A percentile compares a stretch with the other conserved stretches of the same genome.
phyloP scores from a whole-genome alignment of 2,329 filamentous ascomycete species.

The Pseudocercospora vitis region DNA sequence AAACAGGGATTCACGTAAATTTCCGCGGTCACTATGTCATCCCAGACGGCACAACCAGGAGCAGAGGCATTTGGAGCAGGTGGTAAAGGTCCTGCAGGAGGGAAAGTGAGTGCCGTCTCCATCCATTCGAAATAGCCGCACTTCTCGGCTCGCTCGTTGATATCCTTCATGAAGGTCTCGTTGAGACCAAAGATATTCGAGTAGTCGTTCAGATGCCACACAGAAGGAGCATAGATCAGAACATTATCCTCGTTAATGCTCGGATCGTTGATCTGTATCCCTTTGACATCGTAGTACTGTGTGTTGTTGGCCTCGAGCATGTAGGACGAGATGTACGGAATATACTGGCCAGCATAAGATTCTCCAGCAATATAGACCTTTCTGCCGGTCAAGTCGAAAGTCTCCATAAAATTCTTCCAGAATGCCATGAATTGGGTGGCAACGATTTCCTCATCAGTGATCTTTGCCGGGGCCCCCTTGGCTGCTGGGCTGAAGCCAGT shows the following conservation, averaged over 20 bases:
- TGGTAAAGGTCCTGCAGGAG: slow-evolving; percentile 31
- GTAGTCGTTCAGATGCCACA: slow-evolving; percentile 36
- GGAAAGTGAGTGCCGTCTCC: slow-evolving; percentile 47
- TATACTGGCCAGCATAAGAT: slow-evolving; percentile 31
- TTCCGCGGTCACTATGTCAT: slow-evolving; percentile 35
- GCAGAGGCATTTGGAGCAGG: slow-evolving; percentile 35
- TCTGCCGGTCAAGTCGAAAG: slow-evolving; percentile 52
- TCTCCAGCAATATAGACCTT: slow-evolving; percentile 46
- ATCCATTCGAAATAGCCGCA: slow-evolving; percentile 48
- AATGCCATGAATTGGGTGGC: slow-evolving; percentile 46
- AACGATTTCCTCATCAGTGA: slow-evolving; percentile 44
- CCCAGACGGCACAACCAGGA: slow-evolving; percentile 35
- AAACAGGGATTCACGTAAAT: slow-evolving; percentile 36
- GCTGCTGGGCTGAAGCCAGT: slow-evolving; percentile 42
- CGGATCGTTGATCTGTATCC: slow-evolving; percentile 39
- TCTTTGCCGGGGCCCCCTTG: slow-evolving; percentile 47
- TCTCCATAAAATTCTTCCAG: slow-evolving; percentile 53
- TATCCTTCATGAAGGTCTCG: slow-evolving; percentile 41
- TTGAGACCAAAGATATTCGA: slow-evolving; percentile 45
- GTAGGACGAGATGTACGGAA: slow-evolving; percentile 37
- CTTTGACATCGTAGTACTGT: slow-evolving; percentile 38
- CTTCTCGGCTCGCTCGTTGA: slow-evolving; percentile 37
- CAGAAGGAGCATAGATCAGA: slow-evolving; percentile 2
- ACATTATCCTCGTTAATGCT: slow-evolving; percentile 45
- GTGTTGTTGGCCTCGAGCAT: slow-evolving; percentile 36